Conservation (phyloP, 2,329 filamentous ascomycete species). For the Conoideocrella luteorostrata region DNA sequence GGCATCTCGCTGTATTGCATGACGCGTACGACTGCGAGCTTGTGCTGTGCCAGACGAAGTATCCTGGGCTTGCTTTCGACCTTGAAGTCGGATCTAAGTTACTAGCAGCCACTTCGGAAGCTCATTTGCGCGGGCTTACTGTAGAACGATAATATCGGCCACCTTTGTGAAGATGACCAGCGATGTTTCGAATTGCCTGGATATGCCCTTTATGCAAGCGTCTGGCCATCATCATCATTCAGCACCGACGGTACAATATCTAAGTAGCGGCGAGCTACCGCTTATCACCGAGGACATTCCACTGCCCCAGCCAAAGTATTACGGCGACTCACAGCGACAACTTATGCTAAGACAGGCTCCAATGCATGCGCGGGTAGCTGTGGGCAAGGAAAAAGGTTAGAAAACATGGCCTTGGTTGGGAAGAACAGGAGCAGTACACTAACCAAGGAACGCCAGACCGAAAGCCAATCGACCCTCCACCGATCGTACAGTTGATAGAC, state of each 20-base stretch:
- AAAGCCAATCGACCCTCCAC: constrained; percentile 83
- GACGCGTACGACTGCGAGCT: not conserved
- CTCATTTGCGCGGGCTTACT: too few relatives aligned
- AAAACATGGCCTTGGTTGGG: too few relatives aligned
- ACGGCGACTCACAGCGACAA: constrained; percentile 15
- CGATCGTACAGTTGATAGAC: constrained; percentile 63
- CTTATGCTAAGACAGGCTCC: constrained; percentile 15
- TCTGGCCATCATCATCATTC: constrained; percentile 6
- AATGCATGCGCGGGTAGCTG: constrained; percentile 55
- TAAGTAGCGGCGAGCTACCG: constrained; percentile 11
- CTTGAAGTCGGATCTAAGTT: not conserved
- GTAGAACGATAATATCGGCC: too few relatives aligned
- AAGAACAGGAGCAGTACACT: too few relatives aligned
- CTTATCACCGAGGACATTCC: constrained; percentile 8
- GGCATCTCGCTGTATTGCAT: too few relatives aligned
- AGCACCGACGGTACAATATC: constrained; percentile 9
- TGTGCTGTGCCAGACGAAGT: too few relatives aligned
- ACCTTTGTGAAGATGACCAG: constrained; percentile 8
- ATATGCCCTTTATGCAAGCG: constrained; percentile 11
- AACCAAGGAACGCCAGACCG: too few relatives aligned
- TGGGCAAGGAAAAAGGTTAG: constrained; percentile 69
- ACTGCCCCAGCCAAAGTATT: constrained; percentile 12
- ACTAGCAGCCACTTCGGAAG: not conserved
- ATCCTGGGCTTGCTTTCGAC: too few relatives aligned
- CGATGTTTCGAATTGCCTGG: constrained; percentile 9